Base-by-base conservation (phyloP, 164 flowering plant species). In the Nymphaea thermarum region DNA sequence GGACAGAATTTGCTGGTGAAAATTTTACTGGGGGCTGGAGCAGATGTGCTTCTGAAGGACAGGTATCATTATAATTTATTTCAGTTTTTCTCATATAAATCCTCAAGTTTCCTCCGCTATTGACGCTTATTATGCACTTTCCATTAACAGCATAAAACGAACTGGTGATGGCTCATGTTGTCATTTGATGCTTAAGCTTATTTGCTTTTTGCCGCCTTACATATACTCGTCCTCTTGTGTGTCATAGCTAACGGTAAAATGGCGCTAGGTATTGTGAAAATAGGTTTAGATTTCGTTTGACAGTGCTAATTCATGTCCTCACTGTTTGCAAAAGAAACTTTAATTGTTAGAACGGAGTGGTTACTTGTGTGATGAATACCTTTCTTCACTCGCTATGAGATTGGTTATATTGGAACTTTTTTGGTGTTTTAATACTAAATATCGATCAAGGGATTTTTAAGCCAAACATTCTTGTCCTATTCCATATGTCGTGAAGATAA, bases 1-100 rank as follows among this genome's bases (percentile, higher is more conserved):
- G 87, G 92, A 47, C 65, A 81, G 65, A 79, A 80, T 73, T 44
- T 65, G 25, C 76, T 80, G 53, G 80, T 83, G 55, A 67, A 66
- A 41, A 70, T 81, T 47, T 81, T 87, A 64, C 53, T 87, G 42
- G 74, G 83, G 64, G 72, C 80, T 45, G 84, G 92, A 51, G 86
- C 81, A n/a, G 76, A 81, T 68, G 84, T 87, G 62, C 66, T 79
- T 15, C 64, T 80, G 47, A 77, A 70, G 65, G 92, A 87, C 72
- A 84, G 88, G 90, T 86, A 69, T 14, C 1, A 4, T 63, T 14
- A n/a, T n/a, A n/a, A n/a, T n/a, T n/a, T n/a, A 51, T 7, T 42
- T 11, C 4, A 47, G 15, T 44, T 47, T 18, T 15, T 17, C 41
- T 55, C 4, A 8, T 15, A 66, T 2, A 11, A 45, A 25, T 43